Evolutionary conservation across 1,284 basidiomycete species (phyloP).

Genomic region (Malassezia equina): DNA sequence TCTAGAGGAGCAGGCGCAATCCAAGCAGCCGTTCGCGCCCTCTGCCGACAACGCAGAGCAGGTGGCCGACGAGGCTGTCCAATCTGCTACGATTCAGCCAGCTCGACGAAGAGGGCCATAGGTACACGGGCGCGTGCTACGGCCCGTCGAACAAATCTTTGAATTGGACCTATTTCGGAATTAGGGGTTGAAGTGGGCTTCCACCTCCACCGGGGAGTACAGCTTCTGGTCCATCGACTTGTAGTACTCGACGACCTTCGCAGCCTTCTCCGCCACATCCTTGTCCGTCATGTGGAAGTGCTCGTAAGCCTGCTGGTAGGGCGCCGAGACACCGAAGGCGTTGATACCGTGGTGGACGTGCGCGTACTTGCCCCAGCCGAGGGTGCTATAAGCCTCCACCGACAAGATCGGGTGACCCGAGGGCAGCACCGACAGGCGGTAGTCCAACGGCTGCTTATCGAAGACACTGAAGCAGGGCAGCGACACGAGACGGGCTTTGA

Average conservation of each 20-base stretch:
- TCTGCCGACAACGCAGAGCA: not conserved
- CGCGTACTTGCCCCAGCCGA: constrained; percentile 46
- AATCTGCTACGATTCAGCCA: not conserved
- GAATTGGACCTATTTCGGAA: not conserved
- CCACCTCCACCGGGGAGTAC: constrained; percentile 59
- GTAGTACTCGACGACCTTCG: constrained; percentile 80
- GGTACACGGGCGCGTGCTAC: not conserved
- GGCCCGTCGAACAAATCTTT: not conserved
- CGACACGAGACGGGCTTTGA: constrained; percentile 74
- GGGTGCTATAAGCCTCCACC: constrained; percentile 63
- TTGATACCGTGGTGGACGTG: constrained; percentile 42
- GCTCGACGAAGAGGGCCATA: constrained; percentile 1
- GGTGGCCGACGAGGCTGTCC: not conserved
- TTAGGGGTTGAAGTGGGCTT: constrained; percentile 13
- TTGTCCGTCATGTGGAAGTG: constrained; percentile 45
- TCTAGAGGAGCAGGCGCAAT: not conserved
- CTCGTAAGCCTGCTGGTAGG: constrained; percentile 74
- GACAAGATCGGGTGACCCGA: constrained; percentile 80
- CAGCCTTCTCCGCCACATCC: constrained; percentile 67
- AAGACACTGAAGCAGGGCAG: constrained; percentile 84
- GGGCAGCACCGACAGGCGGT: constrained; percentile 72
- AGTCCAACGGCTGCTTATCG: constrained; percentile 69
- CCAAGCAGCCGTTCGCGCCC: not conserved
- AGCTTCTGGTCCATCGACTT: constrained; percentile 65
- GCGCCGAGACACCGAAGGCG: constrained; percentile 66